phyloP scores from a whole-genome alignment of 139 green algal species.

The Chlamydomonas schloesseri region DNA sequence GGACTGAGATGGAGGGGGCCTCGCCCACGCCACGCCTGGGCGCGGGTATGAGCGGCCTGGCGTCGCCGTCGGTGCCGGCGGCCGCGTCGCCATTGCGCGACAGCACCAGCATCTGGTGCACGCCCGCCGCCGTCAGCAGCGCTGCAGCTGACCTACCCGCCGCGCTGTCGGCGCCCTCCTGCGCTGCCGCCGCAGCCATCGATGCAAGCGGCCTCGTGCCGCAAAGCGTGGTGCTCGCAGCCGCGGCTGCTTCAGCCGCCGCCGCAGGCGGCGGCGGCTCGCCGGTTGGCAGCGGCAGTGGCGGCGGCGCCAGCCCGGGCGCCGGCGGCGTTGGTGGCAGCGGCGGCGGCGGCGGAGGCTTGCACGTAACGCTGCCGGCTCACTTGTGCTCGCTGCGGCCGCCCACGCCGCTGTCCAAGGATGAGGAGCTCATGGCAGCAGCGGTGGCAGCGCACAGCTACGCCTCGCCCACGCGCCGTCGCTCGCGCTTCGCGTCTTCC shows the following conservation, averaged over 20 bases:
- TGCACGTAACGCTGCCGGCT: neutral
- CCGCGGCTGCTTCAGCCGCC: too few relatives aligned
- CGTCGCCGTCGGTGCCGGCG: neutral
- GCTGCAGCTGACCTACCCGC: too few relatives aligned
- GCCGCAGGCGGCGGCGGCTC: too few relatives aligned
- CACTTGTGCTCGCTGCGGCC: conserved; percentile 25
- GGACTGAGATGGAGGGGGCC: too few relatives aligned
- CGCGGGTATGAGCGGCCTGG: neutral
- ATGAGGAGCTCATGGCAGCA: conserved; percentile 4
- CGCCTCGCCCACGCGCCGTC: neutral
- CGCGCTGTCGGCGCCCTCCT: neutral
- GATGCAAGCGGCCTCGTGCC: too few relatives aligned
- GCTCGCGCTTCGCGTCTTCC: conserved; percentile 28
- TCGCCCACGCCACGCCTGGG: too few relatives aligned
- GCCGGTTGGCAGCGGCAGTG: too few relatives aligned
- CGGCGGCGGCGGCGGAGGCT: neutral
- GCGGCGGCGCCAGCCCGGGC: neutral
- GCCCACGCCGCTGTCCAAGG: conserved; percentile 25
- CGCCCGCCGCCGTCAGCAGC: too few relatives aligned
- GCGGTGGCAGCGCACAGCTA: neutral
- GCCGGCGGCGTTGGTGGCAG: too few relatives aligned
- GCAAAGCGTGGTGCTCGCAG: too few relatives aligned
- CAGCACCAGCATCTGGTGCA: neutral
- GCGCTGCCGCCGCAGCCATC: too few relatives aligned
- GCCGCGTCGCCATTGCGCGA: neutral